Conservation (phyloP, 805 yeast genomes). For the Metschnikowia peoriensis region DNA sequence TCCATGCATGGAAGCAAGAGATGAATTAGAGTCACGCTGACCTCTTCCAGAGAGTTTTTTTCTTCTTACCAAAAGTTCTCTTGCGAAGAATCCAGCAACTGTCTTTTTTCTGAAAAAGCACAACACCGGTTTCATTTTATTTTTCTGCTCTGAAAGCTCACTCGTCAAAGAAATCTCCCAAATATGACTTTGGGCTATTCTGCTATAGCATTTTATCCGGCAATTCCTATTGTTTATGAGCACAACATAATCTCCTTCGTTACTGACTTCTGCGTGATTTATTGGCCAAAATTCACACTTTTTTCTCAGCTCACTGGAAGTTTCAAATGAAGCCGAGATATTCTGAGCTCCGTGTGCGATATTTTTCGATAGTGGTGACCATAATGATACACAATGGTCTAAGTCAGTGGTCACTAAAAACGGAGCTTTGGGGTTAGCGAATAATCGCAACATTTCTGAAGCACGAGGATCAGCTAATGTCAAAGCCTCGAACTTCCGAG, state of each 20-base stretch:
- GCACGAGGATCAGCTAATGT: conserved; percentile 47
- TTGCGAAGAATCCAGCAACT: conserved; percentile 42
- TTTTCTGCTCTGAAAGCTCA: conserved; percentile 23
- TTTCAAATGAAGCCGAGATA: conserved; percentile 41
- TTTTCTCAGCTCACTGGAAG: conserved; percentile 19
- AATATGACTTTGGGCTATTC: conserved; percentile 51
- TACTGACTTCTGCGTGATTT: conserved; percentile 53
- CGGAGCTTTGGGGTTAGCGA: conserved; percentile 58
- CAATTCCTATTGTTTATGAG: conserved; percentile 52
- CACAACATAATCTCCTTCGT: conserved; percentile 57
- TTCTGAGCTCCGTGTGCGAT: conserved; percentile 21
- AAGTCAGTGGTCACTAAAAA: conserved; percentile 70
- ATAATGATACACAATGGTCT: conserved; percentile 67
- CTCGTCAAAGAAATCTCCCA: conserved; percentile 51
- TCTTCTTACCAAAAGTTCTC: conserved; percentile 28
- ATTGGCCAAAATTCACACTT: conserved; percentile 59
- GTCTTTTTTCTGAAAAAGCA: conserved; percentile 61
- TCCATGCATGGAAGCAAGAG: conserved; percentile 27
- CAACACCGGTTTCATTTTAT: conserved; percentile 44
- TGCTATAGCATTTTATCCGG: conserved; percentile 58
- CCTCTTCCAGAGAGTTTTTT: conserved; percentile 30
- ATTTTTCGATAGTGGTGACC: conserved; percentile 58
- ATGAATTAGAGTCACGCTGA: conserved; percentile 27
- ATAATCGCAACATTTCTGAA: conserved; percentile 60
- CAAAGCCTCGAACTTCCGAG: conserved; percentile 29